phyloP scores from a whole-genome alignment of 2,329 filamentous ascomycete genomes.

The Aquanectria penicillioides region DNA sequence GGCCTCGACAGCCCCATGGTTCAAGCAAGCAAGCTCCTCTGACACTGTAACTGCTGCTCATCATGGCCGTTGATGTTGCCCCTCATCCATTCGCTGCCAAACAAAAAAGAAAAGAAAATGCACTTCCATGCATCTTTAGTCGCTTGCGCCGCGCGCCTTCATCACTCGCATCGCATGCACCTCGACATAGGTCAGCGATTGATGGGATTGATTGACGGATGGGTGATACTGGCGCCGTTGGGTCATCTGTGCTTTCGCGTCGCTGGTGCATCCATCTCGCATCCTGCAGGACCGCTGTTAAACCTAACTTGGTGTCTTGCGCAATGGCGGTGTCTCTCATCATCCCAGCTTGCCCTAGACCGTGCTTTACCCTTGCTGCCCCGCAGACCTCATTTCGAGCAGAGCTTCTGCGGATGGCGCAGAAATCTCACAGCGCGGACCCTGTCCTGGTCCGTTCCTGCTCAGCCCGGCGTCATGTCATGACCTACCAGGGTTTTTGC shows the following conservation, averaged over 20 bases:
- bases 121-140: slow-evolving; percentile 12
- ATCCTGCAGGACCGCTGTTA: slow-evolving; percentile 33
- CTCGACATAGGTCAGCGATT: slow-evolving; percentile 15
- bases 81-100: neutral
- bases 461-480: slow-evolving; percentile 35
- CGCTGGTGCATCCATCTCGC: slow-evolving; percentile 28
- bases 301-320: slow-evolving; percentile 36
- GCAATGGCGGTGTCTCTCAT: slow-evolving; percentile 37
- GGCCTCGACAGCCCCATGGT: slow-evolving; percentile 5
- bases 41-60: neutral
- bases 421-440: neutral
- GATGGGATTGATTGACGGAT: slow-evolving; percentile 15
- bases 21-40: slow-evolving; percentile 15
- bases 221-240: slow-evolving; percentile 25
- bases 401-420: slow-evolving; percentile 18
- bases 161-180: slow-evolving; percentile 27
- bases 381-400: slow-evolving; percentile 27
- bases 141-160: slow-evolving; percentile 24
- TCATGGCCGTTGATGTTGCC: neutral
- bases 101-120: neutral
- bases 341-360: slow-evolving; percentile 30
- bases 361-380: slow-evolving; percentile 6
- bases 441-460: slow-evolving; percentile 13
- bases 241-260: slow-evolving; percentile 31
- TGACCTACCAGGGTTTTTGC: slow-evolving; percentile 32